Evolutionary conservation across 2,329 filamentous ascomycete species (phyloP).

Genomic region (Cryphonectria japonica): DNA sequence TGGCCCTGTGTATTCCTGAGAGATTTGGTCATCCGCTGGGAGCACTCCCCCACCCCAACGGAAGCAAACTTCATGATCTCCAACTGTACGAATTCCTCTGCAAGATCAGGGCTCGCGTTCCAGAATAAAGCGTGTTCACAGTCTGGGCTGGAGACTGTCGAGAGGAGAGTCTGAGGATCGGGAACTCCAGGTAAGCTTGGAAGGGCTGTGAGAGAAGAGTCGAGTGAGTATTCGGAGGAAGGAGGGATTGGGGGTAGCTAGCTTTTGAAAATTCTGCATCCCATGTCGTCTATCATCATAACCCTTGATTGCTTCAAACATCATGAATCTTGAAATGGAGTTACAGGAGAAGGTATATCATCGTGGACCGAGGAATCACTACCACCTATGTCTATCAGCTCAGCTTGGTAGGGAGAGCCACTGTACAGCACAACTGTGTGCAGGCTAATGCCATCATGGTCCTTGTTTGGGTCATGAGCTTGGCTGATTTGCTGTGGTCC

Average conservation of each 20-base stretch:
- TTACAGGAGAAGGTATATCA: background rate
- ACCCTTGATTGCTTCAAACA: background rate
- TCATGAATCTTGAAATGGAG: background rate
- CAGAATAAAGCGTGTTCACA: no score
- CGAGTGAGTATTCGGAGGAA: background rate
- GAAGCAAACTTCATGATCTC: background rate
- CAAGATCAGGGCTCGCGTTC: background rate
- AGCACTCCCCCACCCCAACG: no score
- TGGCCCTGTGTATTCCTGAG: background rate
- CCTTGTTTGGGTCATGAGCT: background rate
- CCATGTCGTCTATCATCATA: background rate
- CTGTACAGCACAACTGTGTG: background rate
- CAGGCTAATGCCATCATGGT: background rate
- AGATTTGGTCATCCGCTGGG: background rate
- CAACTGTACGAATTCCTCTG: background rate
- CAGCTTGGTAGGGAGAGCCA: background rate
- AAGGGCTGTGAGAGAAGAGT: background rate
- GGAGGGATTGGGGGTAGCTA: background rate
- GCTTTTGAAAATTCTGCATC: background rate
- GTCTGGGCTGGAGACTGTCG: no score
- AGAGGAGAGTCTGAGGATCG: background rate
- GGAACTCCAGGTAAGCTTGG: background rate
- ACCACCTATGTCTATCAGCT: background rate
- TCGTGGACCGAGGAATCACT: background rate
- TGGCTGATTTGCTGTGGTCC: background rate